Conservation (phyloP, 495 filamentous ascomycete genomes). For the Cenococcum geophilum region DNA sequence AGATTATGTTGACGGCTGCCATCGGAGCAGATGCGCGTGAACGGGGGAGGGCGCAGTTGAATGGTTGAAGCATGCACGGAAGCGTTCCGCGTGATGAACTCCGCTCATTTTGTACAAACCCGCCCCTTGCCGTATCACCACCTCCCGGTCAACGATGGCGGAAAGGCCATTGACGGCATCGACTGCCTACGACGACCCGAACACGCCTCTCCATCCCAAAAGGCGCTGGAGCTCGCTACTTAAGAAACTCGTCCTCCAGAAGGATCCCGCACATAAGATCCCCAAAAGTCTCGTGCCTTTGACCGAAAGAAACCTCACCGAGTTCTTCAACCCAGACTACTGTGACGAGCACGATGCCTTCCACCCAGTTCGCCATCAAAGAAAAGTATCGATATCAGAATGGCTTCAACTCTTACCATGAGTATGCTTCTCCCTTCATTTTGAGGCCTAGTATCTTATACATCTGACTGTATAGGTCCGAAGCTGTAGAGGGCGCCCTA, state of each 20-base stretch:
- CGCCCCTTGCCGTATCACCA: background rate
- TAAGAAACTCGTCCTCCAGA: constrained; percentile 14
- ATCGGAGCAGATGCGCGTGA: background rate
- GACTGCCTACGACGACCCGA: constrained; percentile 26
- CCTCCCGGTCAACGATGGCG: constrained; percentile 12
- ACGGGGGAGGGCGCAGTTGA: background rate
- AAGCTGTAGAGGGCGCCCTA: constrained; percentile 54
- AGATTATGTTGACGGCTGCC: background rate
- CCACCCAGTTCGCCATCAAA: constrained; percentile 48
- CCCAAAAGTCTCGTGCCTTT: constrained; percentile 24
- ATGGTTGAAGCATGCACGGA: background rate
- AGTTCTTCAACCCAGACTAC: constrained; percentile 35
- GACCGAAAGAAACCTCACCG: constrained; percentile 32
- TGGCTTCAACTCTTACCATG: constrained; percentile 56
- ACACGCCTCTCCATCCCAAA: constrained; percentile 27
- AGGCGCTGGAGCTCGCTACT: constrained; percentile 14
- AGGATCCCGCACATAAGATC: constrained; percentile 14
- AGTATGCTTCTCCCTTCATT: constrained; percentile 39
- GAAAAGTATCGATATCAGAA: constrained; percentile 56
- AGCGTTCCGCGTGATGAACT: background rate
- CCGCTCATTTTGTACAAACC: background rate
- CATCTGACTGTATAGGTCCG: constrained; percentile 34
- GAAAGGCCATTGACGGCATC: constrained; percentile 4
- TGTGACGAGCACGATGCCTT: constrained; percentile 46
- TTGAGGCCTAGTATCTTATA: background rate